Base-by-base conservation (phyloP, 2,329 filamentous ascomycete species). In the Cadophora malorum region DNA sequence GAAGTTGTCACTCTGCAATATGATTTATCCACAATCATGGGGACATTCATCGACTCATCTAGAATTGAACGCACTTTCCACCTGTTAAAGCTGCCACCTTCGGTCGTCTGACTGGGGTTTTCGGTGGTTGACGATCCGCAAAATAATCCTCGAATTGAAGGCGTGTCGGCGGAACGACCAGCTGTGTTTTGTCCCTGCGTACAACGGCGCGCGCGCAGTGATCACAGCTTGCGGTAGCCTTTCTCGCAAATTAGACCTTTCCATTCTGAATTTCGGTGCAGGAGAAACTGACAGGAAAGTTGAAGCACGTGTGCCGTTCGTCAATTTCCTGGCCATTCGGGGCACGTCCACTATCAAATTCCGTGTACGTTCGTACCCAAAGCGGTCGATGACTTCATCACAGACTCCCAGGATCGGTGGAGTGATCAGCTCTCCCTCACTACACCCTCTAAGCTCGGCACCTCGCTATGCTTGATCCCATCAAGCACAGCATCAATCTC, bases 401-500 rank as follows among this genome's bases (percentile, higher is more conserved):
- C 33, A 9, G 33, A 35, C 4, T 35, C 4, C 35, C 35, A 38
- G 7, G 35, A 21, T 21, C 21, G 8, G 4, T 25, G 25, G 52
- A 52, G 16, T 8, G 28, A 19, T 31, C 25, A 21, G 10, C 19
- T 23, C 28, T 53, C 45, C 41, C 41, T 52, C 9, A 21, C n/a
- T 19, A 38, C 8, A 28, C 52, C 45, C n/a, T 64, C 63, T 3
- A 66, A 41, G 41, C 67, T 67, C 19, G 64, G 65, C 4, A 31
- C 67, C 58, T 67, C 67, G 41, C 62, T 67, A 49, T 78, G 77
- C 56, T 79, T 78, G 10, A 0, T 38, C 4, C 64, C 49, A 28
- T 66, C 64, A 4, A 66, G 31, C 16, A 79, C 69, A 14, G 74
- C 76, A 66, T 79, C 77, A 56, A 81, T 79, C 67, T 81, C 79